Evolutionary conservation across 305 asterid genomes (phyloP).

Genomic region (Fraxinus latifolia): DNA sequence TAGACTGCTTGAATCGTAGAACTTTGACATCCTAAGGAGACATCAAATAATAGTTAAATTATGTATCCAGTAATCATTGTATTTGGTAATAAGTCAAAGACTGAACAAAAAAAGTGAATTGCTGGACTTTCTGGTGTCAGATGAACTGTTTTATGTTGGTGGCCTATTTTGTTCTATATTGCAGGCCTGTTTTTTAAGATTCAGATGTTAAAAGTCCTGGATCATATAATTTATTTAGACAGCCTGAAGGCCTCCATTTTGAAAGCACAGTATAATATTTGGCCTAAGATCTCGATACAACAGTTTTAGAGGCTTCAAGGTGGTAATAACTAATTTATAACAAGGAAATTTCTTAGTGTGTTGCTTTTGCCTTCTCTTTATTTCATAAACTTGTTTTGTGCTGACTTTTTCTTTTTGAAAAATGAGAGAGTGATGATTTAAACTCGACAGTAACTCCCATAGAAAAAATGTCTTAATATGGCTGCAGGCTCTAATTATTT

Average conservation of each 20-base stretch:
- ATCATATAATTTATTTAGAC: conserved; percentile 16
- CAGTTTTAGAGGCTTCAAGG: neutral
- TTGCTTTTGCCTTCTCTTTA: neutral
- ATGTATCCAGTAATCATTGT: neutral
- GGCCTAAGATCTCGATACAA: neutral
- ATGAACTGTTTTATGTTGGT: neutral
- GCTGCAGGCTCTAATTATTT: conserved; percentile 24
- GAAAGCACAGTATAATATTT: conserved; percentile 9
- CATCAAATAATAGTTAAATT: neutral
- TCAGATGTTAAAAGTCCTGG: conserved; percentile 1
- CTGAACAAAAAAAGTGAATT: neutral
- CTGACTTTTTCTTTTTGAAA: neutral
- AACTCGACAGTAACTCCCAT: neutral
- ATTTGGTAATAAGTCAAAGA: neutral
- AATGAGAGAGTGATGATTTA: neutral
- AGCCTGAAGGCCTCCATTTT: conserved; percentile 4
- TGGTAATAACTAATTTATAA: conserved; percentile 14
- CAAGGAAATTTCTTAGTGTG: neutral
- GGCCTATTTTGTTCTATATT: conserved; percentile 5
- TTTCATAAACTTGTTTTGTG: neutral
- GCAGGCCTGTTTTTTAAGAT: conserved; percentile 27
- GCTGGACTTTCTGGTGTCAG: neutral
- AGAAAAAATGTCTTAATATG: conserved; percentile 15
- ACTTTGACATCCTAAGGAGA: neutral
- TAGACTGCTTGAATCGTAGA: neutral